Percentiles rank a stretch among this genome's conserved stretches.
phyloP scores from a whole-genome alignment of 257 asterid genomes.

The Solanum stenotomum region DNA sequence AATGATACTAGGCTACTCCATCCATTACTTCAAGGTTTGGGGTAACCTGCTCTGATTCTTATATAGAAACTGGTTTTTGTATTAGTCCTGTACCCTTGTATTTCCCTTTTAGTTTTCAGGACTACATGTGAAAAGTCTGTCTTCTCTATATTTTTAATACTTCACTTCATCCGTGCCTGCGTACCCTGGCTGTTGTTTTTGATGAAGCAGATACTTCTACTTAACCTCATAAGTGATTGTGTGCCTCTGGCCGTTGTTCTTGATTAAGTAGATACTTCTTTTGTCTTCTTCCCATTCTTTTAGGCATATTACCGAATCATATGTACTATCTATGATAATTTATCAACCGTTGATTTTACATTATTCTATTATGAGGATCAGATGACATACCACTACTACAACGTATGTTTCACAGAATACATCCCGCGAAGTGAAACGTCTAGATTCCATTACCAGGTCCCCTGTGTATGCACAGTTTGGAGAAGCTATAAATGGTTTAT shows the following conservation, averaged over 20 bases:
- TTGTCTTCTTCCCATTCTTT: not conserved
- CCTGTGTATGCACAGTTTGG: slow-evolving; percentile 85
- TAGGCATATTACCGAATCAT: not conserved
- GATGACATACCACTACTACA: not conserved
- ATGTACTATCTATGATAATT: not conserved
- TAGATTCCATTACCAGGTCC: slow-evolving; percentile 70
- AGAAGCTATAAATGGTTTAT: slow-evolving; percentile 65
- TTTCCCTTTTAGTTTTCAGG: not conserved
- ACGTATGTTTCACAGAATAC: slow-evolving; percentile 45
- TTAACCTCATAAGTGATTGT: not conserved
- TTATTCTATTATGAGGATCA: not conserved
- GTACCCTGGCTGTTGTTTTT: not conserved
- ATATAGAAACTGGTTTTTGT: not conserved
- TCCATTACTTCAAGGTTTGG: not conserved
- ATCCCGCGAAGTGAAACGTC: slow-evolving; percentile 73
- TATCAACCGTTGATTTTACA: not conserved
- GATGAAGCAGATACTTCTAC: not conserved
- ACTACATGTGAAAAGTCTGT: not conserved
- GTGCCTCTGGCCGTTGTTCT: not conserved
- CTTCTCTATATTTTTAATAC: not conserved
- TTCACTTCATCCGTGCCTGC: not conserved
- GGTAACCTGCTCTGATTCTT: not conserved
- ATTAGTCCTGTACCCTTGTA: not conserved
- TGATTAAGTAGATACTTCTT: not conserved
- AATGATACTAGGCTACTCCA: not conserved